These are phyloP conservation scores for Starmera quercuum DNA, from an alignment of 805 yeast genomes.

Conservation along the genomic window DNA sequence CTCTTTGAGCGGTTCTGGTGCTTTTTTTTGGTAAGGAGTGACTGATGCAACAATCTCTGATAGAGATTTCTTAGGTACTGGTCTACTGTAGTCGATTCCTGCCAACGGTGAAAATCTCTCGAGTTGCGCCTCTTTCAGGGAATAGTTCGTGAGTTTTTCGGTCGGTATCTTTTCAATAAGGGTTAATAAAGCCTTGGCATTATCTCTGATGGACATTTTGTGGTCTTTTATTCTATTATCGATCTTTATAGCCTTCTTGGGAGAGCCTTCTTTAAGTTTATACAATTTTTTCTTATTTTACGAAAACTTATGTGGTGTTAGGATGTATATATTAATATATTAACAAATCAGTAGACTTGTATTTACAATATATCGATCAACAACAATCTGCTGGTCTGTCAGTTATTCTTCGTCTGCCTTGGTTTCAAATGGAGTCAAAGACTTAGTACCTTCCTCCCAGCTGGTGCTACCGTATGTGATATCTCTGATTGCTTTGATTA, in stretches of 20 bases:
- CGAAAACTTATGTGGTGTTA: too few species aligned
- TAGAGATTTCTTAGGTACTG: constrained; percentile 29
- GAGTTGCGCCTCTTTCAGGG: constrained; percentile 62
- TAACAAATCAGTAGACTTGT: too few species aligned
- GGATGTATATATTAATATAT: too few species aligned
- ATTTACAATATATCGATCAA: too few species aligned
- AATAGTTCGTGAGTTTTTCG: constrained; percentile 60
- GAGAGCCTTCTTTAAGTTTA: too few species aligned
- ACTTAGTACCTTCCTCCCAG: constrained; percentile 83
- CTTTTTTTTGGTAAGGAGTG: constrained; percentile 37
- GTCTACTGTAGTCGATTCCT: constrained; percentile 29
- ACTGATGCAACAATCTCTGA: constrained; percentile 36
- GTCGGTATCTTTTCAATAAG: constrained; percentile 58
- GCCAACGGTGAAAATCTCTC: constrained; percentile 47
- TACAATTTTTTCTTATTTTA: too few species aligned
- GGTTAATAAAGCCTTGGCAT: constrained; percentile 49
- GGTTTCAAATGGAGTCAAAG: constrained; percentile 65
- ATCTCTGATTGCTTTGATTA: constrained; percentile 64
- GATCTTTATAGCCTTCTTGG: too few species aligned
- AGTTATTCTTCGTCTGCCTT: constrained; percentile 38
- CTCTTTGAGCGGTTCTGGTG: constrained; percentile 36
- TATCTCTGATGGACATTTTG: constrained; percentile 34
- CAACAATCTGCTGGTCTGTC: too few species aligned
- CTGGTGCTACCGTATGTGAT: constrained; percentile 67
- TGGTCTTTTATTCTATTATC: too few species aligned